These are phyloP conservation scores for Aspergillus sergii DNA, from an alignment of 2,329 filamentous ascomycete genomes.

Conservation along the genomic window DNA sequence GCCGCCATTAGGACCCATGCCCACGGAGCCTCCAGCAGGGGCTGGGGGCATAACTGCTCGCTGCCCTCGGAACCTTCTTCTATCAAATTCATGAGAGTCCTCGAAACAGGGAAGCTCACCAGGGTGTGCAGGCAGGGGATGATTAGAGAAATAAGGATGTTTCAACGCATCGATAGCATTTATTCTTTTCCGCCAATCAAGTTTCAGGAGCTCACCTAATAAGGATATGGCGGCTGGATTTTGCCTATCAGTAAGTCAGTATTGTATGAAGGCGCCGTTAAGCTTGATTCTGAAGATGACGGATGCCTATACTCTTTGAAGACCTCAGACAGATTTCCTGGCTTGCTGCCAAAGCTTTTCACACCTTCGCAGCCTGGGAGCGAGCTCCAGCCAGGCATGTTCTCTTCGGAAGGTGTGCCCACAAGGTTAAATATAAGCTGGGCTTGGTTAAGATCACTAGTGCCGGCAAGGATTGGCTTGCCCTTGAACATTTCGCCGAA, in stretches of 20 bases:
- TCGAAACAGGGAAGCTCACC: conserved; percentile 89
- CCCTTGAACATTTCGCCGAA: conserved; percentile 97
- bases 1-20: conserved; percentile 65
- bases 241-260: conserved; percentile 48
- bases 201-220: conserved; percentile 76
- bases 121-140: conserved; percentile 76
- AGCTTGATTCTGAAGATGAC: neutral
- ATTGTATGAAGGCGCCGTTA: neutral
- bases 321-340: conserved; percentile 68
- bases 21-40: conserved; percentile 87
- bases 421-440: conserved; percentile 93
- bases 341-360: conserved; percentile 61
- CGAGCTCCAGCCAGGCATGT: conserved; percentile 86
- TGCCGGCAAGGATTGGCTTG: conserved; percentile 88
- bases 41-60: conserved; percentile 84
- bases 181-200: conserved; percentile 86
- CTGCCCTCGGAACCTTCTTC: conserved; percentile 84
- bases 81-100: conserved; percentile 95
- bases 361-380: conserved; percentile 81
- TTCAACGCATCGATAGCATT: conserved; percentile 93
- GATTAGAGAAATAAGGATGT: conserved; percentile 84
- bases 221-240: conserved; percentile 75
- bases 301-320: conserved; percentile 70
- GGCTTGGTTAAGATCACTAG: conserved; percentile 85
- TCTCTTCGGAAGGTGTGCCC: conserved; percentile 84